Conservation (phyloP, 345 rosid genomes). For the Microcos paniculata region DNA sequence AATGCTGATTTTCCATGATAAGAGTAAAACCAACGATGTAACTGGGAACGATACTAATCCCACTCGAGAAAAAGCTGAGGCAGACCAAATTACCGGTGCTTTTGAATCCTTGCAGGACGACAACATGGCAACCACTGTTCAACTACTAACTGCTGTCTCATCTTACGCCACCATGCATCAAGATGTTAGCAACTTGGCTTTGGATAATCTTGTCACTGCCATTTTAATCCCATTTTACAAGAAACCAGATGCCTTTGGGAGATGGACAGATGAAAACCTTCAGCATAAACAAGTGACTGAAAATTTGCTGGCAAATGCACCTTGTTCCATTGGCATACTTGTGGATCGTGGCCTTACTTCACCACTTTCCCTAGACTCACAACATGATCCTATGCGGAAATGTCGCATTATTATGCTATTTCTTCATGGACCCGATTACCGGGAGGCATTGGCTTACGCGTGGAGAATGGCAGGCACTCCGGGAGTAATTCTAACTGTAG, state of each 20-base stretch:
- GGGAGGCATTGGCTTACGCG: constrained; percentile 51
- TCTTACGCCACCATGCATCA: constrained; percentile 62
- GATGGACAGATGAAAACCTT: constrained; percentile 34
- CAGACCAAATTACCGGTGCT: constrained; percentile 42
- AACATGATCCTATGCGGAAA: background rate
- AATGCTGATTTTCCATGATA: constrained; percentile 56
- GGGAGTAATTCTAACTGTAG: constrained; percentile 28
- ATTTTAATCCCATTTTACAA: constrained; percentile 62
- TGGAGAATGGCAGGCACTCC: constrained; percentile 41
- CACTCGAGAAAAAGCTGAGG: constrained; percentile 28
- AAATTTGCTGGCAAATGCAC: constrained; percentile 49
- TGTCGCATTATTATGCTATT: constrained; percentile 32
- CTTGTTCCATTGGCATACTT: constrained; percentile 40
- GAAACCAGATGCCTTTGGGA: constrained; percentile 33
- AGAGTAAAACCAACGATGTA: background rate
- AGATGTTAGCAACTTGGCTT: constrained; percentile 57
- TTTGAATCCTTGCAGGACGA: constrained; percentile 38
- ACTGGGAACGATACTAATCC: background rate
- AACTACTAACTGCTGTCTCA: constrained; percentile 53
- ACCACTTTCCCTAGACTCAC: background rate
- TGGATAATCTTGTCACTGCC: constrained; percentile 52
- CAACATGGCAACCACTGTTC: constrained; percentile 29
- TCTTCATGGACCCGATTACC: constrained; percentile 47
- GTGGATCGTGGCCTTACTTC: constrained; percentile 29
- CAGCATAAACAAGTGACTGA: background rate